These are phyloP conservation scores for Cucurbita moschata DNA, from an alignment of 306 rosid species.

Conservation along the genomic window DNA sequence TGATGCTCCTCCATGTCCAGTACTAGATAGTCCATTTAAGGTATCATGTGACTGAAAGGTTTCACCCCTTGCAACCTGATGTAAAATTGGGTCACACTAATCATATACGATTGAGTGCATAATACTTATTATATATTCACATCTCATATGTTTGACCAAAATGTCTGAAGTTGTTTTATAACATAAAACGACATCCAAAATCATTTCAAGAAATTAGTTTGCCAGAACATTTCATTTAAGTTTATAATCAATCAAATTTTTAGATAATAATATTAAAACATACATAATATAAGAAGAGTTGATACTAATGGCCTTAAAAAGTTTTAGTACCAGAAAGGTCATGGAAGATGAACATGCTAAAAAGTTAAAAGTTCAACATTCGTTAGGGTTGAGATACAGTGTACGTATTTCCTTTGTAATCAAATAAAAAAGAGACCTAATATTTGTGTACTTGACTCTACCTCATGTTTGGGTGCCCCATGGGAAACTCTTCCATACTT, in stretches of 20 bases:
- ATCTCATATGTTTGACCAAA: not conserved
- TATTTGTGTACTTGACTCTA: conserved; percentile 38
- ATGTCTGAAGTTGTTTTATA: not conserved
- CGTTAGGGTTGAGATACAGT: not conserved
- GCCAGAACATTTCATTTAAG: not conserved
- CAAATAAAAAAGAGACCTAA: conserved; percentile 14
- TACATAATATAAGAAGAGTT: not conserved
- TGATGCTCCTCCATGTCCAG: conserved; percentile 38
- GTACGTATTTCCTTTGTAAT: not conserved
- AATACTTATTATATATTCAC: not conserved
- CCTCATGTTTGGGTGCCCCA: conserved; percentile 29
- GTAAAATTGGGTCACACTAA: conserved; percentile 13
- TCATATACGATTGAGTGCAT: not conserved
- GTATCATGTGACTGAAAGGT: conserved; percentile 21
- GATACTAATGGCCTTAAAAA: not conserved
- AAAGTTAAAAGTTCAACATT: not conserved
- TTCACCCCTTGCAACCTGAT: conserved; percentile 45
- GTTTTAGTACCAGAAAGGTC: not conserved
- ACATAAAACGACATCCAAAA: not conserved
- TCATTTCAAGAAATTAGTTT: not conserved
- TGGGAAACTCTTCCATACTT: conserved; percentile 49
- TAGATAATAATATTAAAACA: not conserved
- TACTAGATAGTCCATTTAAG: conserved; percentile 28
- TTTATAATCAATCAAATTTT: not conserved
- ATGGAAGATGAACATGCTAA: not conserved